These are phyloP conservation scores for Aspergillus sp. DNA, from an alignment of 2,329 filamentous ascomycete genomes.

Conservation along the genomic window DNA sequence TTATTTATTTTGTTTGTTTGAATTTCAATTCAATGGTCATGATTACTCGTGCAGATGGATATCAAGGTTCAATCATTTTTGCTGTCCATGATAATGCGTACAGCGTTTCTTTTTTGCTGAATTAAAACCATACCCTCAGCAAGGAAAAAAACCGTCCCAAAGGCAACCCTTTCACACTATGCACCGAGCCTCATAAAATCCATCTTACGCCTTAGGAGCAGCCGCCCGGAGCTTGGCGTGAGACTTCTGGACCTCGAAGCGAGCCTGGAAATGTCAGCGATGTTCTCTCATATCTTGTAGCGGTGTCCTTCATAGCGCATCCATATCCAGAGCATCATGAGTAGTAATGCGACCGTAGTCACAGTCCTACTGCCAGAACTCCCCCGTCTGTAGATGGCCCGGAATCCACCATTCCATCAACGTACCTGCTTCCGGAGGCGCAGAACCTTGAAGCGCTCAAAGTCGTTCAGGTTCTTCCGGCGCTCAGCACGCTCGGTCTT, in stretches of 20 bases:
- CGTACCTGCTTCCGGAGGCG: slow-evolving; percentile 97
- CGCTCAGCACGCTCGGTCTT: slow-evolving; percentile 80
- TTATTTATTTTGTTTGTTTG: too few species aligned
- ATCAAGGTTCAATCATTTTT: slow-evolving; percentile 44
- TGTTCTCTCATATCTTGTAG: too few species aligned
- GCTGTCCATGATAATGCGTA: slow-evolving; percentile 42
- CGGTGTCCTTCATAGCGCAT: not conserved
- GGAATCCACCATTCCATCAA: slow-evolving; percentile 18
- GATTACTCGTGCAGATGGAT: slow-evolving; percentile 22
- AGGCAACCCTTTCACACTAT: slow-evolving; percentile 43
- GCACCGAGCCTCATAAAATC: slow-evolving; percentile 39
- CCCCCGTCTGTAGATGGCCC: not conserved
- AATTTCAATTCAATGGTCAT: slow-evolving; percentile 12
- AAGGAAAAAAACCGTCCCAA: slow-evolving; percentile 34
- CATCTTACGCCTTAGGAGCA: slow-evolving; percentile 61
- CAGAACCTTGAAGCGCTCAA: slow-evolving; percentile 99
- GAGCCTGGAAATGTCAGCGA: slow-evolving; percentile 52
- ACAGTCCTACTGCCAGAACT: not conserved
- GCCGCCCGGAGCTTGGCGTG: slow-evolving; percentile 87
- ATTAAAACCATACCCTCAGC: slow-evolving; percentile 33
- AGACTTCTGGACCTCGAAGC: slow-evolving; percentile 96
- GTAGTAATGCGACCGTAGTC: not conserved
- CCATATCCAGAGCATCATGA: not conserved
- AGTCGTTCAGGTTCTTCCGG: slow-evolving; percentile 91
- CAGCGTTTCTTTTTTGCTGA: slow-evolving; percentile 37